phyloP scores from a whole-genome alignment of 2,329 filamentous ascomycete genomes.

The Beauveria varroae region DNA sequence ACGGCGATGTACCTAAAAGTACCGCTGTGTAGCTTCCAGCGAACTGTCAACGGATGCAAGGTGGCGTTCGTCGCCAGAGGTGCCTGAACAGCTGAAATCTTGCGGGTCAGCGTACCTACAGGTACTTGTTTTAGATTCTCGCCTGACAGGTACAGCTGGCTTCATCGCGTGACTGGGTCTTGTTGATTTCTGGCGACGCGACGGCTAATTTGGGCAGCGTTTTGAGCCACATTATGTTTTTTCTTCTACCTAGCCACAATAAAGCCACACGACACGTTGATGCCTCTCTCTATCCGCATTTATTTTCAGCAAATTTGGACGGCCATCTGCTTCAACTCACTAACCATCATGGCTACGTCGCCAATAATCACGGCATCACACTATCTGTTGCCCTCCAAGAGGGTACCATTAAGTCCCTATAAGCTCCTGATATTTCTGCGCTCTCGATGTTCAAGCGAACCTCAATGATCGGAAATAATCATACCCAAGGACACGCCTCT shows the following conservation, averaged over 20 bases:
- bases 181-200: neutral
- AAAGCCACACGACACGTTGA: neutral
- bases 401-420: no score
- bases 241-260: neutral
- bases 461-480: no score
- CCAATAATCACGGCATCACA: no score
- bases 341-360: no score
- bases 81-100: neutral
- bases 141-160: constrained; percentile 1
- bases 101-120: neutral
- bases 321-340: no score
- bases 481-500: no score
- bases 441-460: no score
- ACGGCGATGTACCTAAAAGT: neutral
- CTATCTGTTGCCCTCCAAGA: no score
- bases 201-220: neutral
- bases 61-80: neutral
- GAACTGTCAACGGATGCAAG: neutral
- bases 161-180: constrained; percentile 5
- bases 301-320: no score
- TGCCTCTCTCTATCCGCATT: neutral
- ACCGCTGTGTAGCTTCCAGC: neutral
- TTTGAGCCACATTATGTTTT: neutral
- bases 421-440: no score
- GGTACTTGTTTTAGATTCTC: constrained; percentile 3